These are phyloP conservation scores for Batkoa obscura DNA, from an alignment of 371 early-diverging fungal species.

Conservation along the genomic window DNA sequence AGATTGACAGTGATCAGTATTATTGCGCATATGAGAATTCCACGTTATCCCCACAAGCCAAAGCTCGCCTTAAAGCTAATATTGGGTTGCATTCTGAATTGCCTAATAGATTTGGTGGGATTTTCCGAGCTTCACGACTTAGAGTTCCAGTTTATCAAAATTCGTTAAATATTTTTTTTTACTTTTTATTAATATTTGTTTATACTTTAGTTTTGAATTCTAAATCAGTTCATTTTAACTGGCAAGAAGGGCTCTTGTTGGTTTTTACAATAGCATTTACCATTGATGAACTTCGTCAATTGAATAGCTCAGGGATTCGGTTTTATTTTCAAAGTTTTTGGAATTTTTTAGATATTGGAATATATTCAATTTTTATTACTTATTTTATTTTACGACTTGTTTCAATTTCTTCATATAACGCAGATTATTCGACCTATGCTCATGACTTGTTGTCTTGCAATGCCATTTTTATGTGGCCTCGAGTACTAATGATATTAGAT, in stretches of 20 bases:
- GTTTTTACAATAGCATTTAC: not conserved
- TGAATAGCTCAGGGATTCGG: not conserved
- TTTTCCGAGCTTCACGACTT: conserved; percentile 4
- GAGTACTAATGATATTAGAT: conserved; percentile 1
- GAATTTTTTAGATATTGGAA: conserved; percentile 4
- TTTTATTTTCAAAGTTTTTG: conserved; percentile 5
- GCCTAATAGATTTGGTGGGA: conserved; percentile 1
- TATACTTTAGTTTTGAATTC: not conserved
- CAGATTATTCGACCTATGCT: not conserved
- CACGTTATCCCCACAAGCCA: not conserved
- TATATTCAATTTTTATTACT: not conserved
- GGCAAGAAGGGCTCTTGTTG: not conserved
- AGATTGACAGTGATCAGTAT: not conserved
- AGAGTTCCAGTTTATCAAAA: conserved; percentile 5
- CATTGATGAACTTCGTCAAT: conserved; percentile 1
- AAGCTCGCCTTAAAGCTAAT: not conserved
- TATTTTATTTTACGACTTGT: not conserved
- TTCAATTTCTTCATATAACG: not conserved
- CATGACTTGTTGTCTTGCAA: conserved; percentile 3
- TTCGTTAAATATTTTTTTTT: not conserved
- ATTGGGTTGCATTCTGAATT: not conserved
- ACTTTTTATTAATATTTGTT: not conserved
- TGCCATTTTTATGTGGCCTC: conserved; percentile 2
- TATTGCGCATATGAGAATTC: not conserved
- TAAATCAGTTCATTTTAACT: not conserved